Evolutionary conservation across 1,284 basidiomycete genomes (phyloP).

Genomic region (Phellinidium pouzarii): DNA sequence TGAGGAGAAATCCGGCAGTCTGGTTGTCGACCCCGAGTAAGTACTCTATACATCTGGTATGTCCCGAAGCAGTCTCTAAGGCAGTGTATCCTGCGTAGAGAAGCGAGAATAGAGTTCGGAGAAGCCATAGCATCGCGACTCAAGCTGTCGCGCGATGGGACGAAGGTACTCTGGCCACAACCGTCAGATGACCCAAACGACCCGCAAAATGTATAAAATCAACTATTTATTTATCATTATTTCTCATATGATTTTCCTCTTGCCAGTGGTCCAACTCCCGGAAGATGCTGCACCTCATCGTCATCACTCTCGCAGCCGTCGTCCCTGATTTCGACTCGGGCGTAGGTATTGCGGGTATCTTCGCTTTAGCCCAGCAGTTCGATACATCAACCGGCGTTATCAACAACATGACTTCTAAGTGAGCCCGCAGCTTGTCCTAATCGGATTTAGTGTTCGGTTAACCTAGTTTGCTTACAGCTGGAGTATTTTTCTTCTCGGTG

Average conservation of each 20-base stretch:
- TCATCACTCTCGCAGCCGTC: slow-evolving; percentile 59
- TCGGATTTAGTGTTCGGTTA: neutral
- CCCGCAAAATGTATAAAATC: slow-evolving; percentile 54
- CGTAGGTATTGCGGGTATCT: slow-evolving; percentile 56
- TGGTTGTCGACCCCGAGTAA: slow-evolving; percentile 56
- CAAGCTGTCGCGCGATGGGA: slow-evolving; percentile 41
- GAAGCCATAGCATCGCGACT: slow-evolving; percentile 39
- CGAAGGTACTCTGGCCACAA: slow-evolving; percentile 54
- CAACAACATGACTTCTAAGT: slow-evolving; percentile 61
- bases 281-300: slow-evolving; percentile 50
- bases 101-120: slow-evolving; percentile 48
- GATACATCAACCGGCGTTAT: slow-evolving; percentile 52
- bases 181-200: slow-evolving; percentile 57
- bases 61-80: slow-evolving; percentile 22
- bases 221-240: neutral
- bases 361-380: slow-evolving; percentile 51
- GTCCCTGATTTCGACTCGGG: slow-evolving; percentile 66
- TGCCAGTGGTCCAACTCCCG: slow-evolving; percentile 37
- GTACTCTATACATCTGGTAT: slow-evolving; percentile 19
- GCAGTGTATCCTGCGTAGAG: slow-evolving; percentile 32
- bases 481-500: slow-evolving; percentile 62
- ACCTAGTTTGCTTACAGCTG: slow-evolving; percentile 35
- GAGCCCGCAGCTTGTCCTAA: neutral
- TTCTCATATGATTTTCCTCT: neutral
- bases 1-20: slow-evolving; percentile 49